Conservation (phyloP, 768 basidiomycete species). For the Rhizopogon sp. region DNA sequence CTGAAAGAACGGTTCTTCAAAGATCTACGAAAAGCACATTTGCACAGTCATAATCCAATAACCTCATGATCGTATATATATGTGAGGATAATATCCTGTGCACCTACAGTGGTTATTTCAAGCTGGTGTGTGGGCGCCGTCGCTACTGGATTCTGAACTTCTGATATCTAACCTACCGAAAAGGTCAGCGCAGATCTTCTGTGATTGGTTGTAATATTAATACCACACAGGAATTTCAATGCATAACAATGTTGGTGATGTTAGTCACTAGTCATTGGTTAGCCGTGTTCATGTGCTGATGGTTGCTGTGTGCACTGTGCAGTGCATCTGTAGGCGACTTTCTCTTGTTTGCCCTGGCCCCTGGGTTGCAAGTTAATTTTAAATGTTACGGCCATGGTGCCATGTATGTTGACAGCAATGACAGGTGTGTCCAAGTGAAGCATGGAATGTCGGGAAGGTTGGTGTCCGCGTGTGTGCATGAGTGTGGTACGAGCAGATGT, state of each 20-base stretch:
- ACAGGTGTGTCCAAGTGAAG: neutral
- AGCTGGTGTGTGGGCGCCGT: neutral
- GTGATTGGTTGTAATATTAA: neutral
- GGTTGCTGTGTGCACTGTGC: neutral
- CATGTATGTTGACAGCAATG: neutral
- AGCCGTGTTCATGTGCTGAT: neutral
- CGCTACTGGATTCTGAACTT: neutral
- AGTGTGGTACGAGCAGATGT: too few relatives aligned
- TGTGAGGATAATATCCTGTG: neutral
- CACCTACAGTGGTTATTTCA: too few relatives aligned
- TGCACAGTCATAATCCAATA: neutral
- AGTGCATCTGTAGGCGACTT: neutral
- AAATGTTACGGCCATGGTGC: neutral
- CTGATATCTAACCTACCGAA: neutral
- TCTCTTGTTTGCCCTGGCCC: neutral
- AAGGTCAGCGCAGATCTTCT: neutral
- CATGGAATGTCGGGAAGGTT: too few relatives aligned
- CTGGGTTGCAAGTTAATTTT: neutral
- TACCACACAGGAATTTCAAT: neutral
- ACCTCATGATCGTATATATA: neutral
- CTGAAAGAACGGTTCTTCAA: too few relatives aligned
- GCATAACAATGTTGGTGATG: too few relatives aligned
- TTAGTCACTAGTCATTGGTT: too few relatives aligned
- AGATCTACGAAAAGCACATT: neutral
- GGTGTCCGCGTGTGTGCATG: too few relatives aligned